These are phyloP conservation scores for Cordyceps javanica DNA, from an alignment of 2,329 filamentous ascomycete genomes.

Conservation along the genomic window DNA sequence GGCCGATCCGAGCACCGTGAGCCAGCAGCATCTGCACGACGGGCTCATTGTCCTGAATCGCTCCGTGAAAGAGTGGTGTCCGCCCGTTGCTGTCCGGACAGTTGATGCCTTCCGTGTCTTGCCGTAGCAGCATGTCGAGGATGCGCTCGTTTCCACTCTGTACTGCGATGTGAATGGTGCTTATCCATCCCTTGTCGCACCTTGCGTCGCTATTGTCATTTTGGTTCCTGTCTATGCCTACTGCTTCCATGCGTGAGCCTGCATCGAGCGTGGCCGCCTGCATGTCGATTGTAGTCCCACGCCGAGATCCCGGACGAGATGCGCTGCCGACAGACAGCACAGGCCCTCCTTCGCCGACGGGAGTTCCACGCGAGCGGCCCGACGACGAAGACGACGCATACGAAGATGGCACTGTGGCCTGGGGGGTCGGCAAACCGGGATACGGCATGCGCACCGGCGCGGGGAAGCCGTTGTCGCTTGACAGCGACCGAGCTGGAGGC, in stretches of 20 bases:
- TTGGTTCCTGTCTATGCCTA: background rate
- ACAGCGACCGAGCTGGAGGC: background rate
- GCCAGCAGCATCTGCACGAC: conserved; percentile 2
- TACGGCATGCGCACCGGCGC: background rate
- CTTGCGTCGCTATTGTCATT: background rate
- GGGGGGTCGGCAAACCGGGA: background rate
- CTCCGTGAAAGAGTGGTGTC: background rate
- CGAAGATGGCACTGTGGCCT: background rate
- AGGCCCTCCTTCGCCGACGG: background rate
- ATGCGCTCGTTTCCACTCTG: conserved; percentile 4
- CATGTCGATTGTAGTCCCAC: background rate
- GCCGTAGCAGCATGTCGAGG: background rate
- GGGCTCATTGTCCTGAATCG: background rate
- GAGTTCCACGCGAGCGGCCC: background rate
- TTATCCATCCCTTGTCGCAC: background rate
- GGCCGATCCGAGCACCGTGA: background rate
- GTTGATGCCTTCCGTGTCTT: conserved; percentile 4
- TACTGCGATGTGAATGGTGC: conserved; percentile 5
- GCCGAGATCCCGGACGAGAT: background rate
- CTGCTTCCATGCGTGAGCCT: background rate
- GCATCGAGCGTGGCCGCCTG: background rate
- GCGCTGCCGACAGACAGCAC: background rate
- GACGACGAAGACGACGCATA: conserved; percentile 1
- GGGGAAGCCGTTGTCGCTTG: background rate
- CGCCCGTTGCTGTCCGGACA: background rate